Base-by-base conservation (phyloP, 2,329 filamentous ascomycete genomes). In the Claviceps citrina region DNA sequence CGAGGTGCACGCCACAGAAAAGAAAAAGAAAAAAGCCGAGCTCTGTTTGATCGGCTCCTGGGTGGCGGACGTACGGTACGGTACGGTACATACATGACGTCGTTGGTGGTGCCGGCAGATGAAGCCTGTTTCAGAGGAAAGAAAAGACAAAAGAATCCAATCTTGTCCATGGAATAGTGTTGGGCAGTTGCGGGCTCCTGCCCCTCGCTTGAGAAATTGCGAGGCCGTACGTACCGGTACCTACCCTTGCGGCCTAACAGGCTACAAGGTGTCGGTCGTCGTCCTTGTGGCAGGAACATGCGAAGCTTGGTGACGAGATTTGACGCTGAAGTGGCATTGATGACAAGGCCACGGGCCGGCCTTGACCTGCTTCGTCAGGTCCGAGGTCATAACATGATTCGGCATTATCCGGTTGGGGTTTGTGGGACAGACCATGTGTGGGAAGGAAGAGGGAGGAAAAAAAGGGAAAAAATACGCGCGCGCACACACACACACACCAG, bases 1-100 rank as follows among this genome's bases (percentile, higher is more conserved):
- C 24, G 31, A 22, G 38, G 22, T 30, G 38, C 31, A 40, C 37
- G 28, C 30, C 37, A 39, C 37, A 32, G 30, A n/a, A n/a, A n/a
- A n/a, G n/a, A n/a, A n/a, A n/a, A n/a, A n/a, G n/a, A n/a, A n/a
- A n/a, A n/a, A 7, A 32, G 37, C 28, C 37, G 30, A 31, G 27
- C 27, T n/a, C n/a, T 31, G 19, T 20, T 9, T 15, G n/a, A 37
- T 28, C 7, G 9, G 5, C 13, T 37, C n/a, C n/a, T 8, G 13
- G 16, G 18, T 33, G 18, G 16, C 18, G 16, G 35, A 20, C n/a
- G n/a, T n/a, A n/a, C n/a, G n/a, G n/a, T n/a, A n/a, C n/a, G n/a
- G n/a, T n/a, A n/a, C n/a, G n/a, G n/a, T n/a, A n/a, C n/a, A n/a
- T n/a, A n/a, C n/a, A 34, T 34, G 7, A 10, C 16, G 19, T 24